Conservation (phyloP, 2,329 filamentous ascomycete species). For the Aspergillus latus region DNA sequence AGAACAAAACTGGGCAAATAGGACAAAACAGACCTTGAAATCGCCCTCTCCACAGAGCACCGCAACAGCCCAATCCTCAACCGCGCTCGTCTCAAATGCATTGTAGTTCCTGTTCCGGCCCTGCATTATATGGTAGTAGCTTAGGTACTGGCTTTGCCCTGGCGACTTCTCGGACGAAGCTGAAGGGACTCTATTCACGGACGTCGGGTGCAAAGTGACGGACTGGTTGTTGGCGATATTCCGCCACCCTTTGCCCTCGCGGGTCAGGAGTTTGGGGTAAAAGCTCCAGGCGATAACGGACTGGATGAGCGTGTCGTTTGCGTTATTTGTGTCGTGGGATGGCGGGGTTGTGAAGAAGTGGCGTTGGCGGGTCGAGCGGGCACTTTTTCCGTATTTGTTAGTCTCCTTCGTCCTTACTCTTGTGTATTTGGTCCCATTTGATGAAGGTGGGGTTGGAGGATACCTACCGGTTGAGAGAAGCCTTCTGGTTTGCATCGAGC, state of each 20-base stretch:
- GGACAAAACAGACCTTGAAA: conserved; percentile 63
- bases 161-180: conserved; percentile 19
- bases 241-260: conserved; percentile 82
- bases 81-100: conserved; percentile 81
- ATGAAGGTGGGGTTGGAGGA: background rate
- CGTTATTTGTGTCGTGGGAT: conserved; percentile 71
- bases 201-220: conserved; percentile 82
- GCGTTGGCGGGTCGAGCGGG: conserved; percentile 65
- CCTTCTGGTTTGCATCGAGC: conserved; percentile 71
- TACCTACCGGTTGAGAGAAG: conserved; percentile 61
- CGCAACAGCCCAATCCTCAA: conserved; percentile 78
- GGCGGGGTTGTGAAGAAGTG: conserved; percentile 82
- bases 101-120: conserved; percentile 76
- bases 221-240: conserved; percentile 92
- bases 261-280: conserved; percentile 86
- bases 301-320: conserved; percentile 74
- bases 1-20: too few relatives aligned
- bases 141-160: conserved; percentile 72
- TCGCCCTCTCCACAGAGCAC: conserved; percentile 86
- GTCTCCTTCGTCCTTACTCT: too few relatives aligned
- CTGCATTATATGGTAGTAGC: conserved; percentile 98
- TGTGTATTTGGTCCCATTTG: too few relatives aligned
- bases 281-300: conserved; percentile 92
- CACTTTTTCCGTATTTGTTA: conserved; percentile 29
- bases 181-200: conserved; percentile 71